Evolutionary conservation across 768 basidiomycete species (phyloP).

Genomic region (Hebeloma cylindrosporum): DNA sequence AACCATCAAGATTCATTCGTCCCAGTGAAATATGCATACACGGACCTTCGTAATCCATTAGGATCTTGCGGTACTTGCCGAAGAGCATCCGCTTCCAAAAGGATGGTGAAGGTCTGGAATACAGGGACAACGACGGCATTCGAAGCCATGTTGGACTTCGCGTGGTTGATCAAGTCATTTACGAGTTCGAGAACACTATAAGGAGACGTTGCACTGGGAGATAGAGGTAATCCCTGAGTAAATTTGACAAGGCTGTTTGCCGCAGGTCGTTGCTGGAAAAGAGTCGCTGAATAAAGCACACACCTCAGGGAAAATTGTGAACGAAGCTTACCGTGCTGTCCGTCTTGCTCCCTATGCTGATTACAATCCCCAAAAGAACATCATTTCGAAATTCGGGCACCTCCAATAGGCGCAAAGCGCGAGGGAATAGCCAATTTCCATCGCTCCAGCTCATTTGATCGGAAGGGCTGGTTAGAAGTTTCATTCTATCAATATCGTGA

Average conservation of each 20-base stretch:
- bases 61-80: constrained; percentile 44
- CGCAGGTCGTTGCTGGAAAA: constrained; percentile 66
- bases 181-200: constrained; percentile 56
- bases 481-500: background rate
- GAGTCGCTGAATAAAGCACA: background rate
- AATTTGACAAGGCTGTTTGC: constrained; percentile 61
- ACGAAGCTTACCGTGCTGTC: constrained; percentile 70
- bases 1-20: constrained; percentile 7
- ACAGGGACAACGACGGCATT: constrained; percentile 84
- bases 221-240: constrained; percentile 50
- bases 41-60: constrained; percentile 54
- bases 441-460: constrained; percentile 63
- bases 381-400: constrained; percentile 59
- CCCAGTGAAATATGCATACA: constrained; percentile 34
- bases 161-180: constrained; percentile 56
- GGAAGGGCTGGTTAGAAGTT: constrained; percentile 10
- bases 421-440: constrained; percentile 73
- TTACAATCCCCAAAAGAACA: constrained; percentile 69
- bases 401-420: constrained; percentile 62
- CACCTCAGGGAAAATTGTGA: background rate
- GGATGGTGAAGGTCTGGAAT: constrained; percentile 68
- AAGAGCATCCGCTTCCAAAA: constrained; percentile 71
- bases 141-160: constrained; percentile 49
- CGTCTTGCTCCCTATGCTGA: constrained; percentile 82
- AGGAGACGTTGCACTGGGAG: constrained; percentile 21